These are phyloP conservation scores for Amoebophrya sp. DNA, from an alignment of 169 alveolate genomes.

Conservation along the genomic window DNA sequence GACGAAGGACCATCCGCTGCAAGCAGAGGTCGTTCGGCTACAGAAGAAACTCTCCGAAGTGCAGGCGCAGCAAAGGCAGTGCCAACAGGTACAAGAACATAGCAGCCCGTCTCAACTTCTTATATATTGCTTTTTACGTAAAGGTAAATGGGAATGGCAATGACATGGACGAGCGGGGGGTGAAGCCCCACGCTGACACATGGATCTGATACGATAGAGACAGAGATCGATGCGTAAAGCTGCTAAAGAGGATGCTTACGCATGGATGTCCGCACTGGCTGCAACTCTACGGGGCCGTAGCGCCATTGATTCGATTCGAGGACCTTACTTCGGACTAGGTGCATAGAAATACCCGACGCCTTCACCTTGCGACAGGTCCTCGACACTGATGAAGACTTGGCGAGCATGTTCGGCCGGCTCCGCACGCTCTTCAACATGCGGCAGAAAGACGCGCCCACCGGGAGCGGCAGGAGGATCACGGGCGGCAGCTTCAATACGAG, in stretches of 20 bases:
- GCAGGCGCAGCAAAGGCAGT: not conserved
- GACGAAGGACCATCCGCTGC: not conserved
- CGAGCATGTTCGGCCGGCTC: not conserved
- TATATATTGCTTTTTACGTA: not conserved
- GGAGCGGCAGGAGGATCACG: not conserved
- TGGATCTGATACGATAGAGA: no score
- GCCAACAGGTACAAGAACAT: not conserved
- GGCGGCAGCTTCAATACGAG: not conserved
- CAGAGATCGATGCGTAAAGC: no score
- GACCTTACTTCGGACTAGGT: not conserved
- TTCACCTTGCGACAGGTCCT: no score
- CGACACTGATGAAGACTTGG: not conserved
- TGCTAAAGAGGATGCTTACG: no score
- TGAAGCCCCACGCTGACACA: no score
- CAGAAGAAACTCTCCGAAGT: not conserved
- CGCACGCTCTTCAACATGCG: not conserved
- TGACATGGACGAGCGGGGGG: no score
- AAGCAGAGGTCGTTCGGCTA: not conserved
- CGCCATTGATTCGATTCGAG: no score
- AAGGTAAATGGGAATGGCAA: no score
- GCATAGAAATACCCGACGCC: not conserved
- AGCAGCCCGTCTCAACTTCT: not conserved
- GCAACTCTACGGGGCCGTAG: no score
- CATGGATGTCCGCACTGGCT: no score
- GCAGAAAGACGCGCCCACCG: not conserved